Evolutionary conservation across 768 basidiomycete genomes (phyloP), one percentile per base, ranked within the genome.

Genomic region (Naganishia antarctica): DNA sequence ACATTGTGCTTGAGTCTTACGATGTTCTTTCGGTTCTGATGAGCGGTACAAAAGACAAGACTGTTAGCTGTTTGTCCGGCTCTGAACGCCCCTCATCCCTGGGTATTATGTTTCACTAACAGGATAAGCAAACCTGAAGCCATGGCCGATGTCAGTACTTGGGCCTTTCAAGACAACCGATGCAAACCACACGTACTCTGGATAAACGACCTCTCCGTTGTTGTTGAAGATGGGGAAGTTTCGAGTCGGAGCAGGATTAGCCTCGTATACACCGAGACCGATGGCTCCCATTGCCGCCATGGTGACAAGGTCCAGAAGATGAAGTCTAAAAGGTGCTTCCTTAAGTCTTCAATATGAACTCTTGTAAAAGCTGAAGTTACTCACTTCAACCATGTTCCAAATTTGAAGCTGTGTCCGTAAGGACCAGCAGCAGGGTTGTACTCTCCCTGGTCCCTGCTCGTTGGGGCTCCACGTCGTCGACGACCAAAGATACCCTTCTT

Each of bases 201-300:
- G 84, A 64, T 82, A 83, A 26, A 82, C 82, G 29, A 85, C 79
- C 60, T 80, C 69, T 21, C 28, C 69, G 69, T 47, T 46, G 37
- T 53, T 59, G 67, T 69, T 26, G 15, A 45, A 69, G 57, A 78
- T 63, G 0, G 77, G 74, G 66, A 78, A 78, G 15, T 61, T 64
- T 16, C 77, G 49, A 1, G 70, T 70, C 4, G 77, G 77, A 0
- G 77, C 75, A 0, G 77, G 77, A 44, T 73, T 65, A 11, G 83
- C 83, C 68, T 81, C 79, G 70, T 84, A 83, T 4, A 84, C 80
- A 18, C 84, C 84, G 16, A 84, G 72, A 0, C 81, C 82, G 32
- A 79, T 63, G 9, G 75, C 74, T 28, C 83, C 83, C 80, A 84
- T 82, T n/a, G 81, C 70, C 0, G 80, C 81, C 83, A 85, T 83